A percentile compares a stretch with the other conserved stretches of the same genome.
Evolutionary conservation across 345 rosid species (phyloP).

Genomic region (Brassica napus): DNA sequence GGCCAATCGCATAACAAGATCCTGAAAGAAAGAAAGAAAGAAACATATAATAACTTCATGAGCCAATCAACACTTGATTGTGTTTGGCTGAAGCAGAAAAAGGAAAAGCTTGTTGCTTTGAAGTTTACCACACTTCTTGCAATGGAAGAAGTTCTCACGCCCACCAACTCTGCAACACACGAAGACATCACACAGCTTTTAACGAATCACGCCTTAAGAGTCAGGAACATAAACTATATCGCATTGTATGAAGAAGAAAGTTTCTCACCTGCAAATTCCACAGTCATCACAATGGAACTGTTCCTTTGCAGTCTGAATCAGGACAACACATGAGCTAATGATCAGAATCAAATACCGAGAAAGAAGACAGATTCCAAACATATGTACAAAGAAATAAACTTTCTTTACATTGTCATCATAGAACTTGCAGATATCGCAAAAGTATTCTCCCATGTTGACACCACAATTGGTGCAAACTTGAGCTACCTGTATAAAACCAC

Average conservation of each 20-base stretch:
- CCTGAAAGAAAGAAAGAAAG: conserved; percentile 45
- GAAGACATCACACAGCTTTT: background rate
- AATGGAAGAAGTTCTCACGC: conserved; percentile 76
- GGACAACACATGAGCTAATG: background rate
- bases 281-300: conserved; percentile 97
- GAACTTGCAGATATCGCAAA: conserved; percentile 87
- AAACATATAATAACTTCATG: background rate
- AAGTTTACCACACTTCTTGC: conserved; percentile 84
- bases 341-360: background rate
- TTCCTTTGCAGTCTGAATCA: conserved; percentile 59
- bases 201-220: background rate
- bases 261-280: conserved; percentile 85
- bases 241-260: background rate
- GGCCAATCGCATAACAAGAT: conserved; percentile 67
- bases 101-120: background rate
- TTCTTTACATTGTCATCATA: conserved; percentile 81
- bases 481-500: conserved; percentile 49
- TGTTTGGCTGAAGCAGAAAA: conserved; percentile 1
- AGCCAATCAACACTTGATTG: background rate
- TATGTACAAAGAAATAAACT: background rate
- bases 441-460: conserved; percentile 96
- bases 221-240: background rate
- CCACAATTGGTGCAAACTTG: conserved; percentile 93
- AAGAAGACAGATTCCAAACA: background rate
- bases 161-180: conserved; percentile 75